Percentiles rank a stretch among this genome's conserved stretches.
phyloP scores from a whole-genome alignment of 768 basidiomycete genomes.

The Rhodotorula diobovata region DNA sequence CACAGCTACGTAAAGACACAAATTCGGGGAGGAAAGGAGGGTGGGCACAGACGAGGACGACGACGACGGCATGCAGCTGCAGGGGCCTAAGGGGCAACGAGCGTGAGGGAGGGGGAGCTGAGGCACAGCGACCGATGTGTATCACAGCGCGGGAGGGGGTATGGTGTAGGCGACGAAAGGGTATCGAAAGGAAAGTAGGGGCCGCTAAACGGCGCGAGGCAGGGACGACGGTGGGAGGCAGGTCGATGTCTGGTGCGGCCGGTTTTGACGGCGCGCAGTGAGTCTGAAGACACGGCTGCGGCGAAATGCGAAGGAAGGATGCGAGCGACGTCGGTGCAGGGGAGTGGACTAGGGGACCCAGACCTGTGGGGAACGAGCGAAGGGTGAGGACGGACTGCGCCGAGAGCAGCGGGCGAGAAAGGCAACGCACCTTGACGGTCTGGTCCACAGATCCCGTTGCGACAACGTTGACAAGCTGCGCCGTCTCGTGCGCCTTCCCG shows the following conservation, averaged over 20 bases:
- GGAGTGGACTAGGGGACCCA: slow-evolving; percentile 16
- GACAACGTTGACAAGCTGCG: slow-evolving; percentile 52
- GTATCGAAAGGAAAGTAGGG: not conserved
- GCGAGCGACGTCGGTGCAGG: not conserved
- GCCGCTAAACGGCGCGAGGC: too few species aligned
- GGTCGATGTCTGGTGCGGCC: too few species aligned
- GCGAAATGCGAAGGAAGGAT: not conserved
- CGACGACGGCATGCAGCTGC: not conserved
- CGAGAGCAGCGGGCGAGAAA: not conserved
- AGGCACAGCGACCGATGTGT: not conserved
- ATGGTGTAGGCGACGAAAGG: not conserved
- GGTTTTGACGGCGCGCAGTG: too few species aligned
- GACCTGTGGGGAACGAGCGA: not conserved
- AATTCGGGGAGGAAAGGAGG: too few species aligned
- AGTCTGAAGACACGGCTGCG: too few species aligned
- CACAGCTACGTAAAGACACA: not conserved
- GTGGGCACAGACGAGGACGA: too few species aligned
- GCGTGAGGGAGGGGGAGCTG: too few species aligned
- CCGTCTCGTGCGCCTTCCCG: slow-evolving; percentile 34
- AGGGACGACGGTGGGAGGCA: not conserved
- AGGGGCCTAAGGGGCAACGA: not conserved
- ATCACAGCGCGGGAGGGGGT: not conserved
- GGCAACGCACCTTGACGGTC: slow-evolving; percentile 46
- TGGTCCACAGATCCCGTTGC: slow-evolving; percentile 55
- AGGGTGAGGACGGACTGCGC: not conserved